Evolutionary conservation across 306 rosid genomes (phyloP).

Genomic region (Vigna hirtella): DNA sequence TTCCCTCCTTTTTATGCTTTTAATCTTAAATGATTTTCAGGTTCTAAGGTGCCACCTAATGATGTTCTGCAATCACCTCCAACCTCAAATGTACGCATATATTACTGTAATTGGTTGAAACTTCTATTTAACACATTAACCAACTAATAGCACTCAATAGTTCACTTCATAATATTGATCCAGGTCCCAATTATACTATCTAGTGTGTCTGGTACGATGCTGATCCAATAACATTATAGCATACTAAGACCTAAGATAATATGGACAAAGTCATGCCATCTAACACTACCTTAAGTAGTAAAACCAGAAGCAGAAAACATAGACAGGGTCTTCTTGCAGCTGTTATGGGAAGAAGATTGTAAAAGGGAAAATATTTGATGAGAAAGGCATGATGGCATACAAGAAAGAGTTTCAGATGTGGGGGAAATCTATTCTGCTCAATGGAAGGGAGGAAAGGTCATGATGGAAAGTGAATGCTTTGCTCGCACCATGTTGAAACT

Average conservation of each 20-base stretch:
- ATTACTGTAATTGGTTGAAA: conserved; percentile 41
- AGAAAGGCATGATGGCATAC: background rate
- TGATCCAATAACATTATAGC: conserved; percentile 17
- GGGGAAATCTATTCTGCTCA: background rate
- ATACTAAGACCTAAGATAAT: conserved; percentile 13
- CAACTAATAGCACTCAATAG: conserved; percentile 23
- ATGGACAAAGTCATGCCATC: conserved; percentile 2
- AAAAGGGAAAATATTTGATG: background rate
- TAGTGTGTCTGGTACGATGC: conserved; percentile 1
- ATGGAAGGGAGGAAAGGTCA: background rate
- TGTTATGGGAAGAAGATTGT: background rate
- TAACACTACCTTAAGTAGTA: background rate
- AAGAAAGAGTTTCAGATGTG: background rate
- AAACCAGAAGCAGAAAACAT: background rate
- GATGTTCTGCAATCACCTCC: conserved; percentile 53
- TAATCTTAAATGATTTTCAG: conserved; percentile 54
- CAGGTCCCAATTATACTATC: conserved; percentile 7
- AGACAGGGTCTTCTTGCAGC: background rate
- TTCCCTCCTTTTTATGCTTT: conserved; percentile 30
- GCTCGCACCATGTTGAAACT: conserved; percentile 13
- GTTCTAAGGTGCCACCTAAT: conserved; percentile 50
- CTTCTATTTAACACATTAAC: conserved; percentile 18
- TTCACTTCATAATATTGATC: conserved; percentile 3
- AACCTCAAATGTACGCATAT: conserved; percentile 58
- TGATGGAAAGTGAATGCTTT: background rate